A percentile compares a stretch with the other conserved stretches of the same genome.
These are phyloP conservation scores for Quercus ilex DNA, from an alignment of 306 rosid genomes.

Conservation along the genomic window DNA sequence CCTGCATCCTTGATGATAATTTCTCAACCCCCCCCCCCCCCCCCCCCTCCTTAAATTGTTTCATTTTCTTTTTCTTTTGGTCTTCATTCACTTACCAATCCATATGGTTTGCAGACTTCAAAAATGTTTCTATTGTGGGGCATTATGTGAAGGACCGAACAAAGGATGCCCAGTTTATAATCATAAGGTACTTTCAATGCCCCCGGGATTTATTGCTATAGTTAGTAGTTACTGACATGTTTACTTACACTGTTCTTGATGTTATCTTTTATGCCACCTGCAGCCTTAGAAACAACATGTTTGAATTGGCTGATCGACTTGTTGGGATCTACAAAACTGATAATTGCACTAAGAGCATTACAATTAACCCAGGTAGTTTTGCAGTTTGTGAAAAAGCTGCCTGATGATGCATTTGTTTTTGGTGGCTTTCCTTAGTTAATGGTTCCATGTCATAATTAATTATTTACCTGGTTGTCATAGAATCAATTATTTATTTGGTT, in stretches of 20 bases:
- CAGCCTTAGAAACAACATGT: conserved; percentile 97
- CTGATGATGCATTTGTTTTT: conserved; percentile 23
- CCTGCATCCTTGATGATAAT: neutral
- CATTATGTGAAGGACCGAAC: conserved; percentile 95
- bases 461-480: neutral
- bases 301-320: conserved; percentile 91
- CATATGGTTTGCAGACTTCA: conserved; percentile 61
- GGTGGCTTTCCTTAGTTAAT: neutral
- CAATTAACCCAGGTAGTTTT: conserved; percentile 78
- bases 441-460: neutral
- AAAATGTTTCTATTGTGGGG: conserved; percentile 90
- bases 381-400: conserved; percentile 64
- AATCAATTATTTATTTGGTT: neutral
- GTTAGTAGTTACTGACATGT: neutral
- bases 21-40: neutral
- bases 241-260: neutral
- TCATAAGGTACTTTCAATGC: conserved; percentile 62
- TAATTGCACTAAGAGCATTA: conserved; percentile 93
- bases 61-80: neutral
- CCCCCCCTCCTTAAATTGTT: neutral
- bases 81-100: conserved; percentile 16
- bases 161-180: conserved; percentile 85
- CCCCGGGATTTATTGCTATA: neutral
- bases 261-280: conserved; percentile 8
- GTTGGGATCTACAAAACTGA: conserved; percentile 94